These are phyloP conservation scores for Trichosporon inkin DNA, from an alignment of 1,284 basidiomycete genomes.

Conservation along the genomic window DNA sequence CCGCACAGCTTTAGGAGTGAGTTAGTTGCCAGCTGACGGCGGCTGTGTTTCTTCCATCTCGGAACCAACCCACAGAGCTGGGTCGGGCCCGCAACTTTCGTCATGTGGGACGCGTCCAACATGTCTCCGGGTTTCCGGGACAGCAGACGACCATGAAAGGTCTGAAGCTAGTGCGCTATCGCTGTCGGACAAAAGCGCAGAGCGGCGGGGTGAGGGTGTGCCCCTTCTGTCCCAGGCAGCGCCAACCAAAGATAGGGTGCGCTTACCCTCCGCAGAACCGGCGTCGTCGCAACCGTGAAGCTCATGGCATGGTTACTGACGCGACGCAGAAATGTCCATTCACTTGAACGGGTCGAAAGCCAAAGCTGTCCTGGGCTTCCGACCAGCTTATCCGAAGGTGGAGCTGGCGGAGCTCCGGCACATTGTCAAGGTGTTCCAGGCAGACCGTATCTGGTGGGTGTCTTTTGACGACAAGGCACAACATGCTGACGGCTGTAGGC, in stretches of 20 bases:
- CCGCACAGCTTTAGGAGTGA: conserved; percentile 55
- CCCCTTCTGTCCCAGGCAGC: neutral
- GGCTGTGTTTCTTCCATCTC: too few relatives aligned
- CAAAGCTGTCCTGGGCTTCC: conserved; percentile 60
- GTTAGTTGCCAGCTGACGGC: conserved; percentile 11
- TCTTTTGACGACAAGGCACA: neutral
- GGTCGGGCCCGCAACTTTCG: too few relatives aligned
- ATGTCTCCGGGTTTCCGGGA: neutral
- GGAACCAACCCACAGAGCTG: too few relatives aligned
- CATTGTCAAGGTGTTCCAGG: conserved; percentile 46
- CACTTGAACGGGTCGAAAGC: conserved; percentile 46
- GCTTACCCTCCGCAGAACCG: neutral
- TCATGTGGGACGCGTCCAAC: neutral
- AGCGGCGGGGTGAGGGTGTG: too few relatives aligned
- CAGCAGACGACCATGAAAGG: too few relatives aligned
- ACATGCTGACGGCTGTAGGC: neutral
- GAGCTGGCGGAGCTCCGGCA: conserved; percentile 36
- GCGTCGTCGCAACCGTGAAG: neutral
- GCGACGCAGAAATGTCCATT: conserved; percentile 55
- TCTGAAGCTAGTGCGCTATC: too few relatives aligned
- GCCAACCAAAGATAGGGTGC: neutral
- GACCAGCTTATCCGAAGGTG: conserved; percentile 58
- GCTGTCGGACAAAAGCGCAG: too few relatives aligned
- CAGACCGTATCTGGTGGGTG: conserved; percentile 44
- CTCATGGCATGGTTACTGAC: too few relatives aligned